Conservation (phyloP, 257 asterid genomes). For the Nicotiana paniculata region DNA sequence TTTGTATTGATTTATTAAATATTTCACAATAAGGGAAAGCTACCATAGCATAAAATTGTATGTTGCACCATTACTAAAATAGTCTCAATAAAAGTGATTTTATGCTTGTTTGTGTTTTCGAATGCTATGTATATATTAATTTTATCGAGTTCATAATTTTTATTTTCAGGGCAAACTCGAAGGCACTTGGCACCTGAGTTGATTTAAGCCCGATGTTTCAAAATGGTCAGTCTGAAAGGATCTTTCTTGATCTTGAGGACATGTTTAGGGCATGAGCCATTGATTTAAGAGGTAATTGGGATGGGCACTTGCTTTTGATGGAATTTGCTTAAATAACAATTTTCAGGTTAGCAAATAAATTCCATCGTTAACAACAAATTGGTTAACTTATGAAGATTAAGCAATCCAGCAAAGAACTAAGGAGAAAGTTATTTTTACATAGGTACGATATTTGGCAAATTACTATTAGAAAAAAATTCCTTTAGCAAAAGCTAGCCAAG, state of each 20-base stretch:
- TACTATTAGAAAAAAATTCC: too few species aligned
- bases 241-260: too few species aligned
- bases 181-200: neutral
- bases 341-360: neutral
- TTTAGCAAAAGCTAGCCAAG: too few species aligned
- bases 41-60: conserved; percentile 3
- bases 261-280: too few species aligned
- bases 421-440: too few species aligned
- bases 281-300: neutral
- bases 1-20: neutral
- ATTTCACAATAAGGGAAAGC: conserved; percentile 4
- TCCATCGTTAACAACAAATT: neutral
- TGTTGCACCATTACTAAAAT: neutral
- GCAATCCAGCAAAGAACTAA: neutral
- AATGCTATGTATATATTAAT: neutral
- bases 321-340: neutral
- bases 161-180: neutral
- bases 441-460: too few species aligned
- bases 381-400: too few species aligned
- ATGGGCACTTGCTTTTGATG: neutral
- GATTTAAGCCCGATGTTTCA: neutral
- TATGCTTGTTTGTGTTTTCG: neutral
- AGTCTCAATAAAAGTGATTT: neutral
- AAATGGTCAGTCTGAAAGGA: neutral
- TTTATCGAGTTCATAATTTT: too few species aligned